Percentiles rank a stretch among this genome's conserved stretches.
Conservation (phyloP, 2,329 filamentous ascomycete genomes). For the Xylariaceae sp. region DNA sequence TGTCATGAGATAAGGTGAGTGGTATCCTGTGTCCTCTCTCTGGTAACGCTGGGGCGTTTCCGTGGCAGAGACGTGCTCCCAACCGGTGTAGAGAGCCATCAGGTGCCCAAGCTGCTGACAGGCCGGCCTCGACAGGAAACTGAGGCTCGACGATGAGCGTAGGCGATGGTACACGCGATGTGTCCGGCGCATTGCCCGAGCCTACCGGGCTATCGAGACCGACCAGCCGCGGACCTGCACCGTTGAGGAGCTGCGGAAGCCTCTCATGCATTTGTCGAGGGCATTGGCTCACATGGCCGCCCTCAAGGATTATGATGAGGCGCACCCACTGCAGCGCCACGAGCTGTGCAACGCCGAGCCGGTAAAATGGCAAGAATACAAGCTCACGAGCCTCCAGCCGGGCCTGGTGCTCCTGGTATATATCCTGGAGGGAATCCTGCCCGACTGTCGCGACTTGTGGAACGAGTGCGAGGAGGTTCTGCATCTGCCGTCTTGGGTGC, state of each 20-base stretch:
- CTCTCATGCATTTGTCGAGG: constrained; percentile 9
- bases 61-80: no score
- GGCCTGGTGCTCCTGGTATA: constrained; percentile 15
- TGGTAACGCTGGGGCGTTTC: no score
- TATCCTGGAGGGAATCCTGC: constrained; percentile 14
- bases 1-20: constrained; percentile 9
- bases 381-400: constrained; percentile 17
- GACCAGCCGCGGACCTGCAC: constrained; percentile 5
- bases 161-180: constrained; percentile 12
- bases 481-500: constrained; percentile 11
- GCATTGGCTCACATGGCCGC: constrained; percentile 12
- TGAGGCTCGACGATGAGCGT: constrained; percentile 8
- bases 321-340: constrained; percentile 13
- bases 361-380: constrained; percentile 15
- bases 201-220: constrained; percentile 8
- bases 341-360: constrained; percentile 12
- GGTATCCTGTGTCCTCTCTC: no score
- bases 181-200: constrained; percentile 7
- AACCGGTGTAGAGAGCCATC: no score
- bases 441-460: constrained; percentile 11
- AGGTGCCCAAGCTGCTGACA: no score
- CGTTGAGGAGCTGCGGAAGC: constrained; percentile 7
- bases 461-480: constrained; percentile 15
- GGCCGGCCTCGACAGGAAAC: no score
- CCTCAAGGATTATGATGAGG: constrained; percentile 16